Percentiles rank a stretch among this genome's conserved stretches.
These are phyloP conservation scores for Davidsoniella neocaledoniae DNA, from an alignment of 2,329 filamentous ascomycete genomes.

Conservation along the genomic window DNA sequence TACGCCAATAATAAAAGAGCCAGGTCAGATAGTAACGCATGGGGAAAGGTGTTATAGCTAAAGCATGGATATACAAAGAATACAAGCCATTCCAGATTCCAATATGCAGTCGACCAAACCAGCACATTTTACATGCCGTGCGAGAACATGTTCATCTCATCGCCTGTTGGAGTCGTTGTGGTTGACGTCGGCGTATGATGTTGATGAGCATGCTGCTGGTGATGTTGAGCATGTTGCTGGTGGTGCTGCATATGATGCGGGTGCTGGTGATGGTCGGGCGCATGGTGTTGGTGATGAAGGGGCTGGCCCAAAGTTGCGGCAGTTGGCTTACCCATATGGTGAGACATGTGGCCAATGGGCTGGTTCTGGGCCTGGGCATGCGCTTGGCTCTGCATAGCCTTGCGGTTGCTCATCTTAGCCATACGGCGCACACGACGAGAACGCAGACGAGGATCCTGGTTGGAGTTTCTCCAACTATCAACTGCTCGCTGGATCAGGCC, in stretches of 20 bases:
- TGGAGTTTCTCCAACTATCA: constrained; percentile 98
- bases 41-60: too few species aligned
- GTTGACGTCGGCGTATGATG: constrained; percentile 7
- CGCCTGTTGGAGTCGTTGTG: constrained; percentile 25
- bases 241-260: constrained; percentile 11
- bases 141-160: constrained; percentile 93
- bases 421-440: constrained; percentile 84
- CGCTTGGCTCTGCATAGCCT: constrained; percentile 45
- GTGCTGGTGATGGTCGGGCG: constrained; percentile 45
- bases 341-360: constrained; percentile 28
- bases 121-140: constrained; percentile 59
- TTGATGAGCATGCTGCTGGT: constrained; percentile 8
- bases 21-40: too few species aligned
- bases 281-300: constrained; percentile 50
- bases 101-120: not conserved
- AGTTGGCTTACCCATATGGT: constrained; percentile 48
- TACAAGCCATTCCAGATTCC: not conserved
- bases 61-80: not conserved
- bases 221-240: constrained; percentile 11
- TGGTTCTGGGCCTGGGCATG: constrained; percentile 26
- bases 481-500: constrained; percentile 93
- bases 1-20: too few species aligned
- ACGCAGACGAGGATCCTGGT: constrained; percentile 80
- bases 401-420: constrained; percentile 88
- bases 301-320: constrained; percentile 48